Base-by-base conservation (phyloP, 2,329 filamentous ascomycete genomes). In the Fusarium avenaceum region DNA sequence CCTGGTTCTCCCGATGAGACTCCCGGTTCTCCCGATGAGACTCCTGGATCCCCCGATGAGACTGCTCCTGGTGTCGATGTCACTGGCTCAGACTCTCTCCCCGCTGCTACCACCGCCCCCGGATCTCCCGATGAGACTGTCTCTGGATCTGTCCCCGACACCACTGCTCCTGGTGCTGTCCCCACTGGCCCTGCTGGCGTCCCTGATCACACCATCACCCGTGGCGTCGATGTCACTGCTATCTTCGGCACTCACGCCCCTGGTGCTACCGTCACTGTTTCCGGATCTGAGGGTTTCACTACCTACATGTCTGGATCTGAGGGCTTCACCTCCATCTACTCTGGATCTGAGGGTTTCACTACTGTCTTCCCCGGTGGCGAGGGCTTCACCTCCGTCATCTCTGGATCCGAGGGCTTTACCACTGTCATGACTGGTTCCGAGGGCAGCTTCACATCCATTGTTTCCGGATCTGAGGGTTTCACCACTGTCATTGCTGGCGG, bases 201-300 rank as follows among this genome's bases (percentile, higher is more conserved):
- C 28, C 60, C 54, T 4, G 32, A 28, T 24, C 48, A 60, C 35
- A 49, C 61, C 20, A 65, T 65, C 40, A 15, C 61, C 26, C 44
- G 44, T 5, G 61, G 59, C 1, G 46, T 43, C 11, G 62, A 52
- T 20, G 61, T 59, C 33, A 66, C 62, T 49, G 63, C 32, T n/a
- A 65, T 61, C 55, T 65, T 65, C 35, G 56, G 61, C 7, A 64
- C 63, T 28, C 44, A 59, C 15, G 49, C 57, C 7, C 32, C 52
- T 10, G 52, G 52, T 38, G 54, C 39, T 15, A 54, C 48, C 2
- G 55, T 54, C 22, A 54, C 49, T 22, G 48, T 57, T 15, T 44
- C 55, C 11, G 55, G 49, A 9, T 55, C 52, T 14, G 33, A 55
- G 44, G 52, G 52, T 26, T 51, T 55, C 52, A 55, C 52, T 4